Evolutionary conservation across 2,329 filamentous ascomycete genomes (phyloP).

Genomic region (Aspergillus aculeatus): DNA sequence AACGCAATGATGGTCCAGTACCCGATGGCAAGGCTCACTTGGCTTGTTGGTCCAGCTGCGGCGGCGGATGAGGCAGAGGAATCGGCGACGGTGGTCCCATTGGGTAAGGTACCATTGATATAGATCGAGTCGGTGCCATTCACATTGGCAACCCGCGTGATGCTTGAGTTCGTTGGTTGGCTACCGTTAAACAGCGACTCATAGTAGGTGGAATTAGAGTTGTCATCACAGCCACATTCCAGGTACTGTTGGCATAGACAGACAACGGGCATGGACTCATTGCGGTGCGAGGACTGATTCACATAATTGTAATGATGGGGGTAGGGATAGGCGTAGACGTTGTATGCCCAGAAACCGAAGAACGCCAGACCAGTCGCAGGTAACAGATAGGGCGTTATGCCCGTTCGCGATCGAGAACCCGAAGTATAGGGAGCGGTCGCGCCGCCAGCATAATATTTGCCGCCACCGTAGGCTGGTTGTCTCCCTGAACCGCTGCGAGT

Average conservation of each 20-base stretch:
- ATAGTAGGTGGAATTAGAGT: conserved; percentile 45
- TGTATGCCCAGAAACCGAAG: conserved; percentile 57
- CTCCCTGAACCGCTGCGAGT: conserved; percentile 41
- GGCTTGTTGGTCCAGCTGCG: conserved; percentile 9
- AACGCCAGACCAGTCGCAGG: conserved; percentile 46
- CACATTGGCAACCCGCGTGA: conserved; percentile 38
- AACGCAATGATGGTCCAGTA: conserved; percentile 44
- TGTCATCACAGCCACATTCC: conserved; percentile 59
- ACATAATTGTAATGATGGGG: conserved; percentile 48
- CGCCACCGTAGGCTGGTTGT: conserved; percentile 49
- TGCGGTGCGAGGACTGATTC: conserved; percentile 45
- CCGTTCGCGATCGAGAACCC: conserved; percentile 46
- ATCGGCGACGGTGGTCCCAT: conserved; percentile 43
- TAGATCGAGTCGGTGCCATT: conserved; percentile 48
- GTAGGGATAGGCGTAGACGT: conserved; percentile 57
- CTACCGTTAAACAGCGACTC: conserved; percentile 44
- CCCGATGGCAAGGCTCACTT: conserved; percentile 35
- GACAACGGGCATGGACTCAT: conserved; percentile 53
- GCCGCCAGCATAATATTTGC: conserved; percentile 57
- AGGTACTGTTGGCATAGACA: conserved; percentile 57
- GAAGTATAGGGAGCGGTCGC: conserved; percentile 51
- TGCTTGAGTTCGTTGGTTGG: conserved; percentile 38
- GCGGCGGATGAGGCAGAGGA: conserved; percentile 22
- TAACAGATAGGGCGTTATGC: conserved; percentile 52
- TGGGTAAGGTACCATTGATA: conserved; percentile 50